Conservation (phyloP, 2,329 filamentous ascomycete genomes). For the Endocalyx cinctus region DNA sequence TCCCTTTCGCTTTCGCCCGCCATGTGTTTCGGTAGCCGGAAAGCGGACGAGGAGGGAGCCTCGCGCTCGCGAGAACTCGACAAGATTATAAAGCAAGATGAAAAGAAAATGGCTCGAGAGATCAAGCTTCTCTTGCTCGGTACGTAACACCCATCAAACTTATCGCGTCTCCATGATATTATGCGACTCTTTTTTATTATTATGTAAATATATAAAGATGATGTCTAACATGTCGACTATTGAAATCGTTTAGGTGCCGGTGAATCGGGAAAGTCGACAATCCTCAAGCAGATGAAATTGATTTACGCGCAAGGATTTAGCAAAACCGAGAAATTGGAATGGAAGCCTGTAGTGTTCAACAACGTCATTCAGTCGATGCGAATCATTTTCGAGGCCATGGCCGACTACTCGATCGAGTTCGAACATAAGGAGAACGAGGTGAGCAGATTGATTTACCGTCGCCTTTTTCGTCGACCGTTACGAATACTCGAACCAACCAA, state of each 20-base stretch:
- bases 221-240: constrained; percentile 18
- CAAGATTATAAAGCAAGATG: constrained; percentile 77
- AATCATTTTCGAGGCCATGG: constrained; percentile 86
- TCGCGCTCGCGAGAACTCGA: constrained; percentile 74
- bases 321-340: constrained; percentile 84
- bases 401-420: constrained; percentile 74
- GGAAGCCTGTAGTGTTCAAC: constrained; percentile 91
- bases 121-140: constrained; percentile 92
- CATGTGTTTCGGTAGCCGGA: constrained; percentile 63
- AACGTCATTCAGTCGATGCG: constrained; percentile 93
- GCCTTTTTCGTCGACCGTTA: no score
- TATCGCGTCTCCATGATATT: constrained; percentile 13
- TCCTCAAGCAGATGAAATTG: constrained; percentile 98
- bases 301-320: constrained; percentile 93
- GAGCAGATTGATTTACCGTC: constrained; percentile 33
- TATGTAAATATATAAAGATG: no score
- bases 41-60: constrained; percentile 44
- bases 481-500: no score
- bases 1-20: no score
- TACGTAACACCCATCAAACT: constrained; percentile 39
- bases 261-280: constrained; percentile 93
- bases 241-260: constrained; percentile 65
- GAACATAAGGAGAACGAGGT: constrained; percentile 77
- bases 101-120: constrained; percentile 79
- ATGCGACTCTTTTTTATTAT: no score